phyloP scores from a whole-genome alignment of 129 eudicot species.

The Ambrosia trifida region DNA sequence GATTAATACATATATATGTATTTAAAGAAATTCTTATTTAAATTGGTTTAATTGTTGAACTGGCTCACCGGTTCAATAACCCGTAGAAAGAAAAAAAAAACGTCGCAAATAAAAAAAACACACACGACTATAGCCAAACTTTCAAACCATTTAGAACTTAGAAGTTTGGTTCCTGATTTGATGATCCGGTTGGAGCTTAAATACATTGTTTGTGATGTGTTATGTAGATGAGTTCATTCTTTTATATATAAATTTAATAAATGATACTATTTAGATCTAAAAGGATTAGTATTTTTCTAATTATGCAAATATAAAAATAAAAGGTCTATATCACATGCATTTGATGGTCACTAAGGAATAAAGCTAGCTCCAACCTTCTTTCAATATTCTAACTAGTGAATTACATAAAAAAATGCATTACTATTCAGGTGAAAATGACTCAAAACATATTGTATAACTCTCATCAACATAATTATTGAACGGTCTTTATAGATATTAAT shows the following conservation, averaged over 20 bases:
- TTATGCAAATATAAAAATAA: neutral
- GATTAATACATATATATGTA: too few relatives aligned
- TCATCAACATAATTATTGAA: slow-evolving; percentile 24
- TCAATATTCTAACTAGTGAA: neutral
- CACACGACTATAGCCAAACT: too few relatives aligned
- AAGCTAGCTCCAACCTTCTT: slow-evolving; percentile 29
- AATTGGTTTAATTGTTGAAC: too few relatives aligned
- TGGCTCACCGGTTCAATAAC: too few relatives aligned
- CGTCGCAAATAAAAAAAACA: too few relatives aligned
- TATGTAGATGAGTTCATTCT: neutral
- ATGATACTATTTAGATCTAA: neutral
- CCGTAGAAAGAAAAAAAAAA: too few relatives aligned
- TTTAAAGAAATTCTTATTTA: too few relatives aligned
- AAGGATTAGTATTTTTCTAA: neutral
- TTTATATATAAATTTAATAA: neutral
- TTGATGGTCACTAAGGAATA: slow-evolving; percentile 26
- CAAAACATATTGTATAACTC: slow-evolving; percentile 7
- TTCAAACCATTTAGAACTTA: too few relatives aligned
- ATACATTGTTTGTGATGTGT: too few relatives aligned
- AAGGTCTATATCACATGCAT: slow-evolving; percentile 23
- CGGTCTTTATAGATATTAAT: slow-evolving; percentile 4
- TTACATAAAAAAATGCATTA: slow-evolving; percentile 3
- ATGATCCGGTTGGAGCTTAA: too few relatives aligned
- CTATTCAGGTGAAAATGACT: slow-evolving; percentile 24
- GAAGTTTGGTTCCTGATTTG: too few relatives aligned